Base-by-base conservation (phyloP, 768 basidiomycete species). In the Tubosaeta sp. region DNA sequence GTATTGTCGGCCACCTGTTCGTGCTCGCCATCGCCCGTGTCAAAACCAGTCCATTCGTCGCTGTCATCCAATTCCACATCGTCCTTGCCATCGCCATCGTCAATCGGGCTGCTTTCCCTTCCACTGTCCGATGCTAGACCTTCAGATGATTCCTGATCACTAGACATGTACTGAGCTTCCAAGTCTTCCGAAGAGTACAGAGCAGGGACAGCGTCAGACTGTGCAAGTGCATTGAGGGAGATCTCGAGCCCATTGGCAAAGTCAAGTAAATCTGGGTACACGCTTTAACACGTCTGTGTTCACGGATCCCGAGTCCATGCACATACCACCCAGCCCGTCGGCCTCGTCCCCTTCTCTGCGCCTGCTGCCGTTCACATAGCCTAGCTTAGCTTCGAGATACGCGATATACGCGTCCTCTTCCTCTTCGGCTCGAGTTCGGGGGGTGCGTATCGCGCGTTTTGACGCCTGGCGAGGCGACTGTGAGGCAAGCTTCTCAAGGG, bases 371-470 rank as follows among this genome's bases (percentile, higher is more conserved):
- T 33, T 67, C 46, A 59, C 11, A 41, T 84, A 74, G 4, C 88
- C 84, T 16, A 97, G 77, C 66, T 85, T 86, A 0, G 78, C 74
- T 67, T 97, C 95, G 11, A 97, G 72, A 70, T 88, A 85, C 0
- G 83, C 78, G 41, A 97, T 97, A 63, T 95, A 91, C 0, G 79
- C 77, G 61, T 95, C 93, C 59, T 98, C 95, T 32, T 86, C 78
- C 29, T 75, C 69, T 54, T 90, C 80, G 51, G 72, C 70, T 31
- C 65, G 72, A 6, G 68, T 68, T 25, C 67, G 72, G 25, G 71
- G 59, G 2, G 50, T 25, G 3, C 51, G 64, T 0, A 47, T 44
- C 9, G 50, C 44, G 0, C 35, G 37, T 29, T 52, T 43, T 0
- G 49, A 32, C 10, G 47, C 39, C 47, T 48, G 50, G 39, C 57